A percentile compares a stretch with the other conserved stretches of the same genome.
These are phyloP conservation scores for Aethionema arabicum DNA, from an alignment of 345 rosid species.

Conservation along the genomic window DNA sequence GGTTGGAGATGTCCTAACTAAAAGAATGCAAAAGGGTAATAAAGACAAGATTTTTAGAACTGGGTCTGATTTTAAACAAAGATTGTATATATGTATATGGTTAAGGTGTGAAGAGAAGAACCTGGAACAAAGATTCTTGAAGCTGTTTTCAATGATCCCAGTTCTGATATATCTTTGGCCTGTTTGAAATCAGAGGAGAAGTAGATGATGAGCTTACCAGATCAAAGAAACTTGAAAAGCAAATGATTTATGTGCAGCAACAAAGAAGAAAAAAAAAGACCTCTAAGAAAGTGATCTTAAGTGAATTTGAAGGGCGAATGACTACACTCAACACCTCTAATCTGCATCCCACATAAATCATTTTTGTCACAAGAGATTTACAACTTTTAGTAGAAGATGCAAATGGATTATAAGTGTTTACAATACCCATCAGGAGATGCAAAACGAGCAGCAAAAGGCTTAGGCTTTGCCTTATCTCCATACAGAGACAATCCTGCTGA, in stretches of 20 bases:
- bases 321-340: constrained; percentile 80
- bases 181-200: constrained; percentile 38
- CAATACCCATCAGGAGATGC: constrained; percentile 88
- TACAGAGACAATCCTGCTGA: constrained; percentile 79
- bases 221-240: background rate
- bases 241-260: constrained; percentile 27
- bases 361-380: constrained; percentile 8
- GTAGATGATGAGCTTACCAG: constrained; percentile 16
- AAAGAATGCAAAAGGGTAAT: too few species aligned
- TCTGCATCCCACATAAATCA: constrained; percentile 47
- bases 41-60: too few species aligned
- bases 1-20: too few species aligned
- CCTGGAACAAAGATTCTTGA: constrained; percentile 89
- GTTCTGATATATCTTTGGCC: constrained; percentile 80
- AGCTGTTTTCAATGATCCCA: constrained; percentile 85
- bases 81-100: too few species aligned
- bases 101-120: constrained; percentile 21
- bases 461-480: constrained; percentile 90
- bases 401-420: too few species aligned
- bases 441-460: constrained; percentile 80
- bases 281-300: constrained; percentile 96
- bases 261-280: constrained; percentile 44
- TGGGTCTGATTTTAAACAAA: too few species aligned
- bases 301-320: constrained; percentile 71
- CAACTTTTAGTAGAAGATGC: background rate